A percentile compares a stretch with the other conserved stretches of the same genome.
These are phyloP conservation scores for Yamadazyma atlantica DNA, from an alignment of 1,139 yeast species.

Conservation along the genomic window DNA sequence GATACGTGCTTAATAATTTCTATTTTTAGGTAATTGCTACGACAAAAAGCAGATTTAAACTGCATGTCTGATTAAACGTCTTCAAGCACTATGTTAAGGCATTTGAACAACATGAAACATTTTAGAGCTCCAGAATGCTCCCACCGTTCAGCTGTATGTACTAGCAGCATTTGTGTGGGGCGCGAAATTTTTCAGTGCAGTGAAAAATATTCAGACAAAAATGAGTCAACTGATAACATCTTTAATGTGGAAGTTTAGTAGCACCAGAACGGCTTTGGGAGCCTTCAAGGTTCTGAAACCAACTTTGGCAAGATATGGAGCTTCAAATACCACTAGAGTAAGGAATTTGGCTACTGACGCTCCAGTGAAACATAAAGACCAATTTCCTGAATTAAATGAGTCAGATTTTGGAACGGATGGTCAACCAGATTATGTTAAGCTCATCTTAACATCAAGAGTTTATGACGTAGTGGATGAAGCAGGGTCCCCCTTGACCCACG, in stretches of 20 bases:
- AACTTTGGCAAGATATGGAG: background rate
- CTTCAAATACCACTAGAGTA: background rate
- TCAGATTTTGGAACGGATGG: conserved; percentile 58
- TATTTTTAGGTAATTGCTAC: too few relatives aligned
- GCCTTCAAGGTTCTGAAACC: background rate
- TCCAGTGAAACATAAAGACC: conserved; percentile 8
- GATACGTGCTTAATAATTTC: too few relatives aligned
- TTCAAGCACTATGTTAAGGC: too few relatives aligned
- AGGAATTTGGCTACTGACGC: background rate
- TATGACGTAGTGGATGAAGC: conserved; percentile 81
- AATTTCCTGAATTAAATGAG: conserved; percentile 49
- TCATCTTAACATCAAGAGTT: conserved; percentile 87
- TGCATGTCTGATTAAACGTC: too few relatives aligned
- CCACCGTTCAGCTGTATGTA: background rate
- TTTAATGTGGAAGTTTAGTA: background rate
- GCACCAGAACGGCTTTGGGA: background rate
- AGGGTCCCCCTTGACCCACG: conserved; percentile 82
- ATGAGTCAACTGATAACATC: conserved; percentile 1
- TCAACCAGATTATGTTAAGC: conserved; percentile 89
- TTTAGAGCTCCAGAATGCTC: too few relatives aligned
- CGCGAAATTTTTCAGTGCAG: background rate
- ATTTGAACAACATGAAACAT: too few relatives aligned
- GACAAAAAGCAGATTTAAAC: too few relatives aligned
- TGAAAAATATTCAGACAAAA: background rate
- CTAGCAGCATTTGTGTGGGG: too few relatives aligned